These are phyloP conservation scores for Exophiala aquamarina DNA, from an alignment of 2,329 filamentous ascomycete genomes.

Conservation along the genomic window DNA sequence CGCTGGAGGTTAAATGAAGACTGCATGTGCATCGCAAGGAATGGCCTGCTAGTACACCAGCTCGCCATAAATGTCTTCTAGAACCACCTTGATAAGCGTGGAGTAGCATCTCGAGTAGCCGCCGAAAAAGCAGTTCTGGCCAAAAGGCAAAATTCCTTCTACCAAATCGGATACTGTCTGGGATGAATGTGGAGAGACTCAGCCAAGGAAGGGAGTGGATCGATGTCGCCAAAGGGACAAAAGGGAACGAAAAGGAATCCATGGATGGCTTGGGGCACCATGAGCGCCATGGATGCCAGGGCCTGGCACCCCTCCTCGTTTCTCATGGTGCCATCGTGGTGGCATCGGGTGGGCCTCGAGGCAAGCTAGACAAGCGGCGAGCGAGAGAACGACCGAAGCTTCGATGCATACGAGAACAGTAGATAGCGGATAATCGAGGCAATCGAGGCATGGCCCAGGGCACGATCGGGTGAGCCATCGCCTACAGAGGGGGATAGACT, in stretches of 20 bases:
- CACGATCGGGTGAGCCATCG: constrained; percentile 9
- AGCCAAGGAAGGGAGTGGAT: no score
- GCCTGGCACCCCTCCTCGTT: constrained; percentile 12
- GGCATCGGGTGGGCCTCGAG: not conserved
- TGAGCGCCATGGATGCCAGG: not conserved
- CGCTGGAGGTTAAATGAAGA: no score
- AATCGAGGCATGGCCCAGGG: no score
- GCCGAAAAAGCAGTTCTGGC: not conserved
- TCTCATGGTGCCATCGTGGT: constrained; percentile 16
- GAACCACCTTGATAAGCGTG: constrained; percentile 13
- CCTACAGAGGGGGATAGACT: not conserved
- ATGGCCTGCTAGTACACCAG: constrained; percentile 1
- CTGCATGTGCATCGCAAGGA: no score
- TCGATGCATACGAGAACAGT: constrained; percentile 12
- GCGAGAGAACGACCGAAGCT: constrained; percentile 18
- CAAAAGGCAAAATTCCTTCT: not conserved
- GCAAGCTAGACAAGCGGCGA: constrained; percentile 4
- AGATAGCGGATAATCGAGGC: no score
- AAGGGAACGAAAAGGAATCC: constrained; percentile 5
- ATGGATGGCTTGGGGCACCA: no score
- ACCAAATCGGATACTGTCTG: constrained; percentile 12
- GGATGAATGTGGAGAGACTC: constrained; percentile 3
- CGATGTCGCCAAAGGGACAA: constrained; percentile 11
- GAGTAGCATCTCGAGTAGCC: constrained; percentile 10
- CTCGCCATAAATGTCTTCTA: constrained; percentile 1